Evolutionary conservation across 352 stramenopile species (phyloP).

Genomic region (Globisporangium takayamanum): DNA sequence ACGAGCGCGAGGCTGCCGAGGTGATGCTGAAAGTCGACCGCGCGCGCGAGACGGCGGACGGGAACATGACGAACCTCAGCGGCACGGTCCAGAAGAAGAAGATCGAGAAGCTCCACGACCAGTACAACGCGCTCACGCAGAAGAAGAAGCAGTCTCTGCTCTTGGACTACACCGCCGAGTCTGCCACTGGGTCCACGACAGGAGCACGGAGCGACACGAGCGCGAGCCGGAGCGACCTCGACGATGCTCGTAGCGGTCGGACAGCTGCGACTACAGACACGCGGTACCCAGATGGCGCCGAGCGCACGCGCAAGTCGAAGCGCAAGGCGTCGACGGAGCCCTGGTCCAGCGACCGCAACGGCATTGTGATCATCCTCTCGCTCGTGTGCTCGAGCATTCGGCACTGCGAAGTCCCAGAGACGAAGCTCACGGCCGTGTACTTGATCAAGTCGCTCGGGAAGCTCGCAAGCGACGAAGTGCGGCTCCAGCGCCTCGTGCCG

Average conservation of each 20-base stretch:
- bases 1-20: constrained; percentile 8
- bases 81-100: constrained; percentile 76
- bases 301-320: constrained; percentile 11
- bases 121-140: constrained; percentile 70
- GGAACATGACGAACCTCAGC: constrained; percentile 63
- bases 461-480: constrained; percentile 90
- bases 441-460: constrained; percentile 86
- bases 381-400: constrained; percentile 80
- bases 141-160: constrained; percentile 74
- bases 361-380: constrained; percentile 83
- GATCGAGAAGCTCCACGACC: constrained; percentile 76
- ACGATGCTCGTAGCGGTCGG: background rate
- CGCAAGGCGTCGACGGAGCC: constrained; percentile 5
- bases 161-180: constrained; percentile 42
- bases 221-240: background rate
- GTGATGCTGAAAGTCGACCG: constrained; percentile 42
- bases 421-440: constrained; percentile 88
- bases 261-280: background rate
- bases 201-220: constrained; percentile 14
- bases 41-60: constrained; percentile 55
- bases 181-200: constrained; percentile 17
- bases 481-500: constrained; percentile 92
- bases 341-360: constrained; percentile 63
- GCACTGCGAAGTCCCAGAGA: constrained; percentile 79
- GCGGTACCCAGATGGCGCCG: constrained; percentile 4